phyloP scores from a whole-genome alignment of 805 yeast genomes.

The Wickerhamomyces hampshirensis region DNA sequence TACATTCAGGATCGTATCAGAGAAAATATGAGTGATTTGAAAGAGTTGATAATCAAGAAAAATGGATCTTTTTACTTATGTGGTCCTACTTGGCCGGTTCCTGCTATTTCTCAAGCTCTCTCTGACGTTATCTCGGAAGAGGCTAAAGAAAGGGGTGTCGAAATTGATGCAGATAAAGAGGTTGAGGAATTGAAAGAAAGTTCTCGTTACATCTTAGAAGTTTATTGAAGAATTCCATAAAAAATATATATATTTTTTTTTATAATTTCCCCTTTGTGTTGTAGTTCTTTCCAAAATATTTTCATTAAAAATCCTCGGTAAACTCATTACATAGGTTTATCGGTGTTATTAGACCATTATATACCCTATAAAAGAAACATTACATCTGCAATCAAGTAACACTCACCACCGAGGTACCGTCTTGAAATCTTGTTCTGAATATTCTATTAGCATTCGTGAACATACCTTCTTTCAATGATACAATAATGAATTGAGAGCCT shows the following conservation, averaged over 20 bases:
- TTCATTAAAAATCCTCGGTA: no score
- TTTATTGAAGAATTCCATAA: conserved; percentile 50
- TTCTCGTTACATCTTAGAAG: conserved; percentile 90
- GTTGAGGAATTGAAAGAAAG: conserved; percentile 92
- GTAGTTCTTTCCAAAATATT: no score
- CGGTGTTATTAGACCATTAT: not conserved
- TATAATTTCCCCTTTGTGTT: not conserved
- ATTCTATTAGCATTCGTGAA: conserved; percentile 95
- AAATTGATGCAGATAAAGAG: conserved; percentile 67
- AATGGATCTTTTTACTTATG: conserved; percentile 91
- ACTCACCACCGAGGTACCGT: conserved; percentile 91
- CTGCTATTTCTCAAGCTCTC: conserved; percentile 87
- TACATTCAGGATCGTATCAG: conserved; percentile 93
- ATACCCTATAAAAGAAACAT: not conserved
- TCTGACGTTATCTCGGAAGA: conserved; percentile 74
- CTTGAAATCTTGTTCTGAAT: conserved; percentile 90
- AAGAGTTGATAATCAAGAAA: conserved; percentile 71
- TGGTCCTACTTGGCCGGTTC: conserved; percentile 99
- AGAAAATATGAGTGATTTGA: conserved; percentile 65
- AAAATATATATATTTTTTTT: not conserved
- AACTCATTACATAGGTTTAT: no score
- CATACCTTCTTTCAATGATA: conserved; percentile 96
- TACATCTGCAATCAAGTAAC: conserved; percentile 39
- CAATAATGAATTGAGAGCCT: conserved; percentile 95
- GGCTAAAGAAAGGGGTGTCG: conserved; percentile 61